phyloP scores from a whole-genome alignment of 768 basidiomycete genomes.

The Floccularia luteovirens region DNA sequence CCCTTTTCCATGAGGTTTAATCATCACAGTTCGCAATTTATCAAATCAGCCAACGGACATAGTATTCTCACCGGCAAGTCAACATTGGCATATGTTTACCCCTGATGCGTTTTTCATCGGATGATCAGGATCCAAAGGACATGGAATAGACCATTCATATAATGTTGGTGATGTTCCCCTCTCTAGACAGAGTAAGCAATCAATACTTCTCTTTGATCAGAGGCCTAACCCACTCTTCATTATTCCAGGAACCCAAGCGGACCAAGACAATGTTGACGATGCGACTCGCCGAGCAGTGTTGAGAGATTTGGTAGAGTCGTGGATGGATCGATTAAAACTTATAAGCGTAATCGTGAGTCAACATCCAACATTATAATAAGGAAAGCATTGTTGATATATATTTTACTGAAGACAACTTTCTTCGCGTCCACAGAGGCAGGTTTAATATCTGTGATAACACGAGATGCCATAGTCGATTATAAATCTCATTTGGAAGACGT shows the following conservation, averaged over 20 bases:
- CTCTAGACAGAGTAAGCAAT: no score
- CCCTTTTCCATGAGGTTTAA: no score
- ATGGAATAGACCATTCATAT: no score
- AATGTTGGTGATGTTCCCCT: no score
- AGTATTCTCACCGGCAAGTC: no score
- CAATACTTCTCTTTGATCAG: no score
- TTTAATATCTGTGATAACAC: slow-evolving; percentile 37
- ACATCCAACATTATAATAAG: not conserved
- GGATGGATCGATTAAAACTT: slow-evolving; percentile 56
- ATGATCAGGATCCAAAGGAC: no score
- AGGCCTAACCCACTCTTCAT: no score
- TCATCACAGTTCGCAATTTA: no score
- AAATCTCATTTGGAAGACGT: slow-evolving; percentile 16
- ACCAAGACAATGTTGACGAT: slow-evolving; percentile 43
- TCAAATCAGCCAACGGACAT: no score
- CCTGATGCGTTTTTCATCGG: no score
- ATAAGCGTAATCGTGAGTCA: slow-evolving; percentile 49
- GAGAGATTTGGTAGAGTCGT: slow-evolving; percentile 46
- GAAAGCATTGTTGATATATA: slow-evolving; percentile 1
- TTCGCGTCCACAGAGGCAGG: slow-evolving; percentile 53
- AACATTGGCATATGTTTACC: no score
- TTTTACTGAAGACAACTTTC: slow-evolving; percentile 44
- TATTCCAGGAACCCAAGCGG: slow-evolving; percentile 26
- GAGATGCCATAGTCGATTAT: slow-evolving; percentile 9
- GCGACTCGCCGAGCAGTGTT: slow-evolving; percentile 34